Evolutionary conservation across 306 rosid genomes (phyloP).

Genomic region (Phaseolus lunatus): DNA sequence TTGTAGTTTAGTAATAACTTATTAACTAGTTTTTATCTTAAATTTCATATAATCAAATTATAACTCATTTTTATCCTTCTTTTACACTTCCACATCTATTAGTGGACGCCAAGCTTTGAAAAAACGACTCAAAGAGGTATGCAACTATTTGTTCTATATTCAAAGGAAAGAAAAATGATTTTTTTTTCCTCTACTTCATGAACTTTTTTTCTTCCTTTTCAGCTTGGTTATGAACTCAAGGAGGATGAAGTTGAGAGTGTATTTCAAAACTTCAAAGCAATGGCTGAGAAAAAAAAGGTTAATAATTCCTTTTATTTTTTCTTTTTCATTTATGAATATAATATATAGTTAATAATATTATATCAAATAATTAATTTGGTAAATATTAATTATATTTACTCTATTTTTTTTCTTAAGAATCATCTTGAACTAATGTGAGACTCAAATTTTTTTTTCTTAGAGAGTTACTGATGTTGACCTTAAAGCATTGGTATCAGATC

Average conservation of each 20-base stretch:
- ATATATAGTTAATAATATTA: too few species aligned
- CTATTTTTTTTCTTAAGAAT: too few species aligned
- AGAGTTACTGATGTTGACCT: slow-evolving; percentile 80
- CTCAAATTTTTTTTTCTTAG: slow-evolving; percentile 43
- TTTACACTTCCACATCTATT: background rate
- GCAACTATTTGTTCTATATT: background rate
- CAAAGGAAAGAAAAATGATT: too few species aligned
- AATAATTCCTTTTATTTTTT: background rate
- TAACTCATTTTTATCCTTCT: background rate
- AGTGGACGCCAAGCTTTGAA: slow-evolving; percentile 94
- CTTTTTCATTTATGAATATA: background rate
- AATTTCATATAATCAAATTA: background rate
- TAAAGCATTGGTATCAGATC: slow-evolving; percentile 73
- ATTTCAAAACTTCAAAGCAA: slow-evolving; percentile 76
- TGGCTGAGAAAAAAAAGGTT: slow-evolving; percentile 87
- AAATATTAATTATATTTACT: too few species aligned
- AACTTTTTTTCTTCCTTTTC: slow-evolving; percentile 32
- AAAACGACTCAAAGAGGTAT: slow-evolving; percentile 74
- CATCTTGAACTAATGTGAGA: background rate
- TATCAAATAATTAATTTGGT: too few species aligned
- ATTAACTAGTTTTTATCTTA: background rate
- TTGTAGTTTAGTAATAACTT: background rate
- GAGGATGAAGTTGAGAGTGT: slow-evolving; percentile 60
- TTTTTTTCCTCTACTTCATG: background rate
- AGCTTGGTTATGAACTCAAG: slow-evolving; percentile 82